Base-by-base conservation (phyloP, 2,329 filamentous ascomycete species). In the Magnaporthiopsis poae region DNA sequence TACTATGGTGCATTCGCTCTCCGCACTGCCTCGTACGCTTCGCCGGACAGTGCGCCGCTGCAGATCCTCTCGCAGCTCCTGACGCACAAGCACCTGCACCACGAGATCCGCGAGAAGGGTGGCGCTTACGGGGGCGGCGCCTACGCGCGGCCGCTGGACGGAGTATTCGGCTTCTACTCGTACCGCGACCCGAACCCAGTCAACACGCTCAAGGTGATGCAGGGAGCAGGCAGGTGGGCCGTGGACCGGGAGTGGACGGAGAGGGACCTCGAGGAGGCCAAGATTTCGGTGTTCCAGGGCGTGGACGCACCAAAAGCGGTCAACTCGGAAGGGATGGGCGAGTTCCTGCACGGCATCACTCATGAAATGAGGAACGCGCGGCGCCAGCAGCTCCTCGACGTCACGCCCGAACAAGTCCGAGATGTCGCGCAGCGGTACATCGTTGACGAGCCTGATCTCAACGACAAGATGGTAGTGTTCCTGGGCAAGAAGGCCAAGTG, bases 51-150 rank as follows among this genome's bases (percentile, higher is more conserved):
- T 60, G 91, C 95, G 1, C 85, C 92, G 0, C 86, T 98, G 21
- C 92, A 94, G 72, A 90, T 98, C 60, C 86, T 99, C 29, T 88
- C 93, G 15, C 92, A 97, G 75, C 86, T 99, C 25, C 85, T 99
- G 39, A 98, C 94, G 0, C 94, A 99, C 80, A 97, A 96, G 77
- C 91, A 97, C 74, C 83, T 99, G 35, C 95, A 99, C 75, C 94
- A 96, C 71, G 95, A 98, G 77, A 97, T 99, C 70, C 90, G 95
- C 66, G 95, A 99, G 75, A 98, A 98, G 78, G 95, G 95, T 39
- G 95, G 95, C 56, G 95, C 95, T 0, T 99, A 99, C 71, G 95
- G 95, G 61, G 95, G 92, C 29, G 92, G 93, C 18, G 94, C 95
- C 1, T 94, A 92, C 75, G 89, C 90, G 61, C 87, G 88, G 31